Conservation (phyloP, 768 basidiomycete species). For the Collybia mongolica region DNA sequence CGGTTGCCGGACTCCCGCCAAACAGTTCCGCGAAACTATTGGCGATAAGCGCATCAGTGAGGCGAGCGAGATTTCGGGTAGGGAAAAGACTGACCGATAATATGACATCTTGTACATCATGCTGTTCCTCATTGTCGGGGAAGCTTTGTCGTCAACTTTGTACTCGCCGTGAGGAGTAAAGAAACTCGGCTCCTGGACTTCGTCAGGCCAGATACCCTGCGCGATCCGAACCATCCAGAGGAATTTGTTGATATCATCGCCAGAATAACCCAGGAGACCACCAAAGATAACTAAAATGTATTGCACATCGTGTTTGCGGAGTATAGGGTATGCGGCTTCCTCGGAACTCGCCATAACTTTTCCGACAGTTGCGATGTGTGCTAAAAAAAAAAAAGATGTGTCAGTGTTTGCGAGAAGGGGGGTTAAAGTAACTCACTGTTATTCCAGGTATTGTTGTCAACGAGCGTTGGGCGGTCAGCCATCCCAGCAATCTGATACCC, state of each 20-base stretch:
- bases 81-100: slow-evolving; percentile 60
- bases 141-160: slow-evolving; percentile 83
- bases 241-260: slow-evolving; percentile 99
- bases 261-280: slow-evolving; percentile 93
- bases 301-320: slow-evolving; percentile 96
- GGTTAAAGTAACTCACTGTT: slow-evolving; percentile 69
- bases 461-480: slow-evolving; percentile 94
- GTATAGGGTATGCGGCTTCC: slow-evolving; percentile 95
- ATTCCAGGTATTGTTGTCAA: slow-evolving; percentile 99
- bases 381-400: slow-evolving; percentile 33
- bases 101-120: slow-evolving; percentile 99
- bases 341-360: slow-evolving; percentile 96
- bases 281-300: slow-evolving; percentile 98
- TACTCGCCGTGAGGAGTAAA: slow-evolving; percentile 95
- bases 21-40: slow-evolving; percentile 84
- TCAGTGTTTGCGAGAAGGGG: background rate
- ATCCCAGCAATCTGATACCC: slow-evolving; percentile 99
- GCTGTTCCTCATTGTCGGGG: slow-evolving; percentile 87
- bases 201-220: slow-evolving; percentile 97
- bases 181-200: slow-evolving; percentile 93
- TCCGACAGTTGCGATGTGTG: slow-evolving; percentile 98
- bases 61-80: no score
- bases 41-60: background rate
- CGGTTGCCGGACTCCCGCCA: slow-evolving; percentile 65
- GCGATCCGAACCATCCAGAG: slow-evolving; percentile 97